A percentile compares a stretch with the other conserved stretches of the same genome.
These are phyloP conservation scores for Pinus taeda DNA, from an alignment of 75 land plant genomes.

Conservation along the genomic window DNA sequence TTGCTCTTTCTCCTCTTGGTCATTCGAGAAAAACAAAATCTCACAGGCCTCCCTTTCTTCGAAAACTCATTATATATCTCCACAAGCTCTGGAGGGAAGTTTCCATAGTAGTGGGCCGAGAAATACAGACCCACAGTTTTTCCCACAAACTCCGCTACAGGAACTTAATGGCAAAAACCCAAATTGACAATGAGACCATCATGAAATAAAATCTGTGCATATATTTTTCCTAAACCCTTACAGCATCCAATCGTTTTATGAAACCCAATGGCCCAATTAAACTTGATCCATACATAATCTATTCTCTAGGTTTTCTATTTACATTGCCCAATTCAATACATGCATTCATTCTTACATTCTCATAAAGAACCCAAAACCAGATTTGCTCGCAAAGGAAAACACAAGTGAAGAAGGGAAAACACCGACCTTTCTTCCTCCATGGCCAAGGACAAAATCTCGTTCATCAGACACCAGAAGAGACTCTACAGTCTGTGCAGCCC, in stretches of 20 bases:
- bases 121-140: constrained; percentile 57
- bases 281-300: no score
- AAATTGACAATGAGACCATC: no score
- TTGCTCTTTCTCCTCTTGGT: constrained; percentile 17
- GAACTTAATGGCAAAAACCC: constrained; percentile 17
- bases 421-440: constrained; percentile 36
- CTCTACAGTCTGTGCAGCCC: constrained; percentile 12
- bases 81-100: not conserved
- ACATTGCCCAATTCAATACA: no score
- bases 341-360: no score
- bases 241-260: no score
- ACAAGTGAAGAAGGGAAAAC: not conserved
- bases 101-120: constrained; percentile 20
- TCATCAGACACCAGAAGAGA: constrained; percentile 21
- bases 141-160: constrained; percentile 27
- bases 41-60: constrained; percentile 19
- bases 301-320: no score
- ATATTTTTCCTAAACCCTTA: no score
- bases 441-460: constrained; percentile 41
- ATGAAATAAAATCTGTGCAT: no score
- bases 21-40: constrained; percentile 26
- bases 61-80: constrained; percentile 26
- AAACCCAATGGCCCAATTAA: no score
- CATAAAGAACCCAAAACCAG: no score
- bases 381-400: no score